These are phyloP conservation scores for Tricholoma flavovirens DNA, from an alignment of 768 basidiomycete genomes.

Conservation along the genomic window DNA sequence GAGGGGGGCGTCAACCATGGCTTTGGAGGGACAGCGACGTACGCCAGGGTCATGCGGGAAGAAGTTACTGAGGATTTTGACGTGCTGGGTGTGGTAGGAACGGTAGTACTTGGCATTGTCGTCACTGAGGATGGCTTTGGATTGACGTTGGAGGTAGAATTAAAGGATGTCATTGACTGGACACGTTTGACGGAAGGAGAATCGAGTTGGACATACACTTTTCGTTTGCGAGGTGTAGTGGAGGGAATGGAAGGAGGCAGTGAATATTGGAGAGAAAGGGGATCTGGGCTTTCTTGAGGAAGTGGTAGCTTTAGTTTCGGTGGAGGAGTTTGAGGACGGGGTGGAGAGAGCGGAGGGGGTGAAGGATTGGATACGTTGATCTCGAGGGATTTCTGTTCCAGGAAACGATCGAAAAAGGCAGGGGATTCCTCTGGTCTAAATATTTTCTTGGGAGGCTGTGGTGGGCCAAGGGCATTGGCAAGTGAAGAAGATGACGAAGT, in stretches of 20 bases:
- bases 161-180: conserved; percentile 25
- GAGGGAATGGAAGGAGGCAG: conserved; percentile 16
- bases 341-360: conserved; percentile 5
- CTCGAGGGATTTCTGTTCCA: conserved; percentile 50
- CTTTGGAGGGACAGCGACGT: conserved; percentile 41
- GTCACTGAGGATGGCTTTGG: conserved; percentile 18
- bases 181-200: conserved; percentile 64
- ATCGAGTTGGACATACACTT: conserved; percentile 49
- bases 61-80: conserved; percentile 18
- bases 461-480: conserved; percentile 59
- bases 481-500: conserved; percentile 68
- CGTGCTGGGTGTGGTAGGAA: conserved; percentile 16
- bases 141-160: conserved; percentile 21
- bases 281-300: conserved; percentile 48
- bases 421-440: conserved; percentile 55
- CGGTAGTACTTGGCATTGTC: conserved; percentile 23
- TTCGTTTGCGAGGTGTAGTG: conserved; percentile 66
- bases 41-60: conserved; percentile 35
- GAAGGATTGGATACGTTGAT: conserved; percentile 19
- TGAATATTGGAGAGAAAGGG: conserved; percentile 38
- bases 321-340: conserved; percentile 18
- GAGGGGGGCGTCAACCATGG: conserved; percentile 42
- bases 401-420: conserved; percentile 61
- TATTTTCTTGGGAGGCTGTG: conserved; percentile 19
- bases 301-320: conserved; percentile 14